These are phyloP conservation scores for Diaporthe vaccinii DNA, from an alignment of 2,329 filamentous ascomycete genomes.

Conservation along the genomic window DNA sequence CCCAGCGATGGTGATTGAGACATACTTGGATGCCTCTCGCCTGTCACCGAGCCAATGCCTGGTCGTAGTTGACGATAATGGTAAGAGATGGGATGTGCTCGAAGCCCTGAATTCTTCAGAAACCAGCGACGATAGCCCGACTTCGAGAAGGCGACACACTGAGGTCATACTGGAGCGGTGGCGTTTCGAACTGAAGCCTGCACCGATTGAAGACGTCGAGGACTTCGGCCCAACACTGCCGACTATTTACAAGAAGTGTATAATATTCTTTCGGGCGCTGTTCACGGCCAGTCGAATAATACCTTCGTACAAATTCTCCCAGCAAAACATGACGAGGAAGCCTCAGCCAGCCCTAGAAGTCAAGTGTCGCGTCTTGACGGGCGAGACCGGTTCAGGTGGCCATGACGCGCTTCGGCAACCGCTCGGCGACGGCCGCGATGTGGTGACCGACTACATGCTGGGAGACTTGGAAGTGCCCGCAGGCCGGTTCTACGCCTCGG, in stretches of 20 bases:
- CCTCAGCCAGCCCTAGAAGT: constrained; percentile 78
- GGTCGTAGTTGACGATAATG: constrained; percentile 88
- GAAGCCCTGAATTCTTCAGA: constrained; percentile 81
- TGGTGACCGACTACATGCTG: constrained; percentile 83
- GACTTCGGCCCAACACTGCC: constrained; percentile 78
- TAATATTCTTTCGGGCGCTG: constrained; percentile 92
- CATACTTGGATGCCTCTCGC: constrained; percentile 84
- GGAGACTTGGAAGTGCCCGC: constrained; percentile 88
- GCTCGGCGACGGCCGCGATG: constrained; percentile 74
- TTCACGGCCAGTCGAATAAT: constrained; percentile 86
- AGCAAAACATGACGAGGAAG: constrained; percentile 79
- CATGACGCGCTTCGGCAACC: constrained; percentile 80
- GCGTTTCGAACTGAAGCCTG: constrained; percentile 84
- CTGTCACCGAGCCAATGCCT: constrained; percentile 88
- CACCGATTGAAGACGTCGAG: constrained; percentile 60
- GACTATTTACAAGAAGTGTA: constrained; percentile 96
- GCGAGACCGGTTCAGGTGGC: constrained; percentile 65
- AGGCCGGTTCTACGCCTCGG: constrained; percentile 84
- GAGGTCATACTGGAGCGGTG: constrained; percentile 93
- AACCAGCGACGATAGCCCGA: constrained; percentile 61
- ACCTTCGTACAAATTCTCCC: constrained; percentile 86
- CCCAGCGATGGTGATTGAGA: constrained; percentile 88
- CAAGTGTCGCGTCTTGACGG: constrained; percentile 82
- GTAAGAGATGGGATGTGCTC: constrained; percentile 92
- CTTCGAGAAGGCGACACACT: constrained; percentile 63